Conservation (phyloP, 441 rosid species). For the Croton laevigatus region DNA sequence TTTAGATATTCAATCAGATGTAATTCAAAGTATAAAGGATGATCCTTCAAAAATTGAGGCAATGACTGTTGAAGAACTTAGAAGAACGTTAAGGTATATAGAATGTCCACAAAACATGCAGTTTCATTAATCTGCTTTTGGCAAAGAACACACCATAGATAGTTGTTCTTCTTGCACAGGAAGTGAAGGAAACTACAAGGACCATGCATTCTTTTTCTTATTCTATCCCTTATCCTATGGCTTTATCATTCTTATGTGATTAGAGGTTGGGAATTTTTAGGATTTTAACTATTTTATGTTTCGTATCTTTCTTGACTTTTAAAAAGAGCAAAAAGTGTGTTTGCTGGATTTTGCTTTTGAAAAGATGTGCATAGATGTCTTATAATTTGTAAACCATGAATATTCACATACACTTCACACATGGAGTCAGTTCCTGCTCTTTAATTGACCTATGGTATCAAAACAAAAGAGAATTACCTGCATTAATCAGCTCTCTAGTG, state of each 20-base stretch:
- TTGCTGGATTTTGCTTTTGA: neutral
- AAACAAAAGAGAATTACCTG: neutral
- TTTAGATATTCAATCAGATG: constrained; percentile 13
- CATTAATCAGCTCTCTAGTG: neutral
- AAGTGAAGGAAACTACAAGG: neutral
- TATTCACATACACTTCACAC: neutral
- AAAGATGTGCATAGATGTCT: neutral
- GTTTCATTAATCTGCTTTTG: neutral
- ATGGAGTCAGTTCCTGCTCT: neutral
- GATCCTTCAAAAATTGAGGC: constrained; percentile 44
- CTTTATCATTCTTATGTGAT: neutral
- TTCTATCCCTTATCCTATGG: neutral
- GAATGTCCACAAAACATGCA: neutral
- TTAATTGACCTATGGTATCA: neutral
- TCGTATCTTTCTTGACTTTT: neutral
- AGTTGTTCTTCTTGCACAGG: neutral
- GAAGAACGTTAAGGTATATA: constrained; percentile 53
- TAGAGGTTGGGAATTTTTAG: neutral
- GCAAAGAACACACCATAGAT: neutral
- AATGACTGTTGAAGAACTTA: constrained; percentile 78
- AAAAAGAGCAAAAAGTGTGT: neutral
- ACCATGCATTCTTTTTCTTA: neutral
- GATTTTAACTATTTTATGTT: neutral
- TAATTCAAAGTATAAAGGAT: constrained; percentile 37
- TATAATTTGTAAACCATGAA: neutral